Conservation (phyloP, 2,329 filamentous ascomycete species). For the Amylocarpus encephaloides region DNA sequence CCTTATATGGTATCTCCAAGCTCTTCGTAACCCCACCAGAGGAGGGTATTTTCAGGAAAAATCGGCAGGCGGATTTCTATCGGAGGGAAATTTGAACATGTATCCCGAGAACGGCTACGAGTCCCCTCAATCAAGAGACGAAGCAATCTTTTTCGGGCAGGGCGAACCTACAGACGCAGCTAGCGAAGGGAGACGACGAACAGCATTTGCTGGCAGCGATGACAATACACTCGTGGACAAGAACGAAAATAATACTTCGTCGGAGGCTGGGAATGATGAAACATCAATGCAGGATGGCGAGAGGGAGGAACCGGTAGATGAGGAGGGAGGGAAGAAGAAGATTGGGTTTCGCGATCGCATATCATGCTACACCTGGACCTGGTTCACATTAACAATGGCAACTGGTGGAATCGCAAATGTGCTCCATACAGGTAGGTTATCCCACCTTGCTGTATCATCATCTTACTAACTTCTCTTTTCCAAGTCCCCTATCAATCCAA, state of each 20-base stretch:
- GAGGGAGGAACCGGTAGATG: not conserved
- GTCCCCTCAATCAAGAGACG: slow-evolving; percentile 27
- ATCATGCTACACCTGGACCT: slow-evolving; percentile 61
- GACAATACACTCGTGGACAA: not conserved
- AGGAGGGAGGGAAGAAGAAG: slow-evolving; percentile 28
- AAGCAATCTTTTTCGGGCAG: slow-evolving; percentile 1
- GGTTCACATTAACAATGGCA: slow-evolving; percentile 56
- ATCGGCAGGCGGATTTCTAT: slow-evolving; percentile 27
- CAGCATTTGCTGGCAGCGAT: not conserved
- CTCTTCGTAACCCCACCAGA: slow-evolving; percentile 43
- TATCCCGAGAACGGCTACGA: slow-evolving; percentile 32
- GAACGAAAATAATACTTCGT: no score
- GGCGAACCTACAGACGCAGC: not conserved
- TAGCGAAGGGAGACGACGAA: not conserved
- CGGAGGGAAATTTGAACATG: slow-evolving; percentile 19
- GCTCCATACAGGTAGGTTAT: slow-evolving; percentile 44
- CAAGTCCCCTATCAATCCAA: slow-evolving; percentile 45
- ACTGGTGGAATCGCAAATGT: slow-evolving; percentile 52
- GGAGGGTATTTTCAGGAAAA: slow-evolving; percentile 36
- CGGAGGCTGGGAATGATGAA: no score
- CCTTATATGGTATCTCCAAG: slow-evolving; percentile 44
- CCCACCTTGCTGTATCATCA: not conserved
- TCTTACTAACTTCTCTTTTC: not conserved
- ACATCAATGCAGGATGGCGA: not conserved
- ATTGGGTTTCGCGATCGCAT: slow-evolving; percentile 45